Percentiles rank a stretch among this genome's conserved stretches.
These are phyloP conservation scores for Purshia tridentata DNA, from an alignment of 306 rosid genomes.

Conservation along the genomic window DNA sequence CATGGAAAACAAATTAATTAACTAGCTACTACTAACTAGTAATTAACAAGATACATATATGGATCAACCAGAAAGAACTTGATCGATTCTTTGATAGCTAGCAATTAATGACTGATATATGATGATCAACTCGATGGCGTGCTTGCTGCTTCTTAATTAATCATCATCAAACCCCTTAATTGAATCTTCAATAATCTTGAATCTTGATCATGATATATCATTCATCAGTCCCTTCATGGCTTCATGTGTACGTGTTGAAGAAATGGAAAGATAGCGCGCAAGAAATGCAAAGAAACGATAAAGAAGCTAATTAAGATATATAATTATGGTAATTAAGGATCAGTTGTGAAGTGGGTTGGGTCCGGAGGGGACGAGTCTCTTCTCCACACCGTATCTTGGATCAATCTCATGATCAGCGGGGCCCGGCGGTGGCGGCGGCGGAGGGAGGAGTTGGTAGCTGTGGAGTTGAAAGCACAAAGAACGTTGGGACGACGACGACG, in stretches of 20 bases:
- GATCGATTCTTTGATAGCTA: too few species aligned
- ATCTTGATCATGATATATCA: too few species aligned
- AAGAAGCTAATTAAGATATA: background rate
- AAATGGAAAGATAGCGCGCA: background rate
- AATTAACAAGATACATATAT: too few species aligned
- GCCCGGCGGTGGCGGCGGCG: constrained; percentile 21
- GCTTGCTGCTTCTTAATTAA: too few species aligned
- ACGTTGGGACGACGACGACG: constrained; percentile 30
- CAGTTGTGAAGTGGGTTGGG: constrained; percentile 98
- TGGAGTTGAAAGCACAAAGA: constrained; percentile 63
- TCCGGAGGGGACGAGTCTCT: constrained; percentile 88
- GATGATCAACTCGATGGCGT: too few species aligned
- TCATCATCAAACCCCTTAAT: too few species aligned
- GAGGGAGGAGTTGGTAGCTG: constrained; percentile 17
- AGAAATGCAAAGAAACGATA: constrained; percentile 6
- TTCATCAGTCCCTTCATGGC: too few species aligned
- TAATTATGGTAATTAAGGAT: constrained; percentile 11
- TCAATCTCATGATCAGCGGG: constrained; percentile 43
- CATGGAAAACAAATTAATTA: too few species aligned
- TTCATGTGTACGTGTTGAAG: background rate
- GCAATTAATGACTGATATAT: too few species aligned
- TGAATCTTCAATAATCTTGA: too few species aligned
- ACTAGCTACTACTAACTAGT: too few species aligned
- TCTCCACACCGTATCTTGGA: constrained; percentile 75
- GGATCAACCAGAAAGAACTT: too few species aligned